Evolutionary conservation across 129 eudicot genomes (phyloP), one percentile per base, ranked within the genome.

Genomic region (Chrysanthemum makinoi): DNA sequence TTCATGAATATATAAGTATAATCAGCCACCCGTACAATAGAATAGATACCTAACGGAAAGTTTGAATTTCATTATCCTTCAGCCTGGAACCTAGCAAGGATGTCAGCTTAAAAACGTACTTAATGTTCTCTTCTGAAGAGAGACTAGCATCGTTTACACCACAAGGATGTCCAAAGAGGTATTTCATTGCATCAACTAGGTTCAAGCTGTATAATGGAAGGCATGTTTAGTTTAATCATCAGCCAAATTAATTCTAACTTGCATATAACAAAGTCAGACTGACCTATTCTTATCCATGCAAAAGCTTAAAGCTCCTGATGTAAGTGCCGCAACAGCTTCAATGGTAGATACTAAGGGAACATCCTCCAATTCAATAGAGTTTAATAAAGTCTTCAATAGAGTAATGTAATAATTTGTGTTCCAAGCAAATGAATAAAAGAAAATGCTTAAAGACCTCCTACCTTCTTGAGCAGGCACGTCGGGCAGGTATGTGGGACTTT

Each of bases 391-490:
- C 57, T 75, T 85, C 87, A 86, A 94, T 20, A 20, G 20, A 20
- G 0, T 0, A 0, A 58, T 72, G 11, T 15, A 2, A 59, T 20
- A 9, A 33, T 43, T 3, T 5, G 35, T 28, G 51, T 17, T 69
- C 28, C 52, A 52, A 28, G 48, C 35, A 50, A 61, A 13, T 24
- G 48, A 8, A 39, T 16, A 54, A 72, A 33, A 3, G 39, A 55
- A 18, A 53, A 72, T n/a, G 28, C 10, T 30, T 3, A 30, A 30
- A 3, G 5, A 30, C 35, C 4, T 3, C 39, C 16, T 63, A 91
- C 97, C 97, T 91, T 91, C 96, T 84, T 88, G 91, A 64, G 96
- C 86, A 47, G 94, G 96, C 53, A 91, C 90, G 64, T 91, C 97
- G 72, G 97, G 97, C 26, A 91, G 76, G 84, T 91, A 88, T 20